Base-by-base conservation (phyloP, 192 early-diverging fungal genomes). In the Coemansia sp. region DNA sequence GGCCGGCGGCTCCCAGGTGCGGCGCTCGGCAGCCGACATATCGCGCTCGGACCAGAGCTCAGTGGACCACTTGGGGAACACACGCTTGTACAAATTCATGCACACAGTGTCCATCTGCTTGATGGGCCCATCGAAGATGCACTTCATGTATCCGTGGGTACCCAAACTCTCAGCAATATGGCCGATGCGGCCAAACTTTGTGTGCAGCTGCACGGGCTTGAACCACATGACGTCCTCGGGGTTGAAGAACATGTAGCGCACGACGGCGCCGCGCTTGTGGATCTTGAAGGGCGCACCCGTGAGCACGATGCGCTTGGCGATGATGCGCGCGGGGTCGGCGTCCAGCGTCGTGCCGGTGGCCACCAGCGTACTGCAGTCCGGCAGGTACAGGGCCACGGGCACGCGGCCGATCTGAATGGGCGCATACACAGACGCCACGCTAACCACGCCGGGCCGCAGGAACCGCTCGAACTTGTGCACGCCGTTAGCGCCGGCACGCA, bases 141-240 rank as follows among this genome's bases (percentile, higher is more conserved):
- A 92, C 79, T 94, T 94, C 91, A 93, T 94, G 73, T 97, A 95
- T 18, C 96, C 96, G 65, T 97, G 95, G 4, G 94, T 99, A 55
- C 96, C 96, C 27, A 99, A 71, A 44, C 90, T 90, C 63, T 97
- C 96, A 34, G 76, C 73, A 56, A 99, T 96, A 70, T 97, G 94
- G 13, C 96, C 96, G 18, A 80, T 84, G 49, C 92, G 89, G 24
- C 96, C 95, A 34, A 85, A 68, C 76, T 99, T 99, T 12, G 95
- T 95, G 27, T 81, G 73, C 43, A 99, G 71, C 71, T 97, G 94
- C 9, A 99, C 84, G 24, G 96, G 94, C 74, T 93, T 95, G 81
- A 97, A 99, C 86, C 92, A 99, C 59, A 83, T 76, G 46, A 97
- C 84, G 78, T 99, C 96, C 17, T 93, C 89, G 18, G 91, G 84